Conservation (phyloP, 768 basidiomycete genomes). For the Coprinopsis cinerea region DNA sequence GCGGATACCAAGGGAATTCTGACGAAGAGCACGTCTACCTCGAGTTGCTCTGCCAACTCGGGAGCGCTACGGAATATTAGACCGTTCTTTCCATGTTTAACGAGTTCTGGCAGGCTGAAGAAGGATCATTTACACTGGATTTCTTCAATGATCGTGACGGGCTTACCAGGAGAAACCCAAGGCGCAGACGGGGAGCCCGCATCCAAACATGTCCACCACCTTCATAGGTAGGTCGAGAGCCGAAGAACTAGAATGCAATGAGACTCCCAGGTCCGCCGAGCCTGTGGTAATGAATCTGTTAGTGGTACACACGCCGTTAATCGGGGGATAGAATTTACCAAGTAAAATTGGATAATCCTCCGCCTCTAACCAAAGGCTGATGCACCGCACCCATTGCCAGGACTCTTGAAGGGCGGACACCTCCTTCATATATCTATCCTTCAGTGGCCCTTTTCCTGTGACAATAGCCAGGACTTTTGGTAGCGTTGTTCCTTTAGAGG, state of each 20-base stretch:
- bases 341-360: slow-evolving; percentile 86
- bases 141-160: not conserved
- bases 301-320: not conserved
- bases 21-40: slow-evolving; percentile 38
- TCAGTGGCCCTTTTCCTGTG: slow-evolving; percentile 86
- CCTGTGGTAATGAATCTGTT: slow-evolving; percentile 38
- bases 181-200: slow-evolving; percentile 89
- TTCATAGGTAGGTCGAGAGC: slow-evolving; percentile 97
- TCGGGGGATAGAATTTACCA: slow-evolving; percentile 38
- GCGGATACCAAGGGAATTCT: not conserved
- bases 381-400: slow-evolving; percentile 77
- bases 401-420: slow-evolving; percentile 51
- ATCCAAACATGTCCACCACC: slow-evolving; percentile 99
- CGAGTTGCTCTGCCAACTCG: slow-evolving; percentile 68
- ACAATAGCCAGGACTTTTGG: slow-evolving; percentile 81
- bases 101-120: slow-evolving; percentile 76
- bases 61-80: slow-evolving; percentile 62
- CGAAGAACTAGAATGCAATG: slow-evolving; percentile 86
- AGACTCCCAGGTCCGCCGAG: slow-evolving; percentile 88
- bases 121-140: not conserved
- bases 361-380: slow-evolving; percentile 83
- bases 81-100: slow-evolving; percentile 81
- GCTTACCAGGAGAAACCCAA: slow-evolving; percentile 80
- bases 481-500: slow-evolving; percentile 27
- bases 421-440: slow-evolving; percentile 65